These are phyloP conservation scores for Leptomonas pyrrhocoris DNA, from an alignment of 208 protist genomes.

Conservation along the genomic window DNA sequence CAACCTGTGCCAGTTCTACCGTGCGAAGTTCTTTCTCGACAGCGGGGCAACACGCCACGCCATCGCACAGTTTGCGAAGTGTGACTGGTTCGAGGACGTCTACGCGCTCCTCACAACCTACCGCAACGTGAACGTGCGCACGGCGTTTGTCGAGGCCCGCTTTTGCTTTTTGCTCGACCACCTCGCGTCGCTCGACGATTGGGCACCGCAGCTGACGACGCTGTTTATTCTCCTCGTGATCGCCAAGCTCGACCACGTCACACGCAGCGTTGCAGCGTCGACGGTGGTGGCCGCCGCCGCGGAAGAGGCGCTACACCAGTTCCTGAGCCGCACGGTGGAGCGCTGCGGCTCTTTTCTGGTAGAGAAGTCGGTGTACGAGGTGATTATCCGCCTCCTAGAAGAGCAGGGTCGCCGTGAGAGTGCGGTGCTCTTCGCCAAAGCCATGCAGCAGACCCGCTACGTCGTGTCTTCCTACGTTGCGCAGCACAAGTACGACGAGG, in stretches of 20 bases:
- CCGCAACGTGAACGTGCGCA: slow-evolving; percentile 31
- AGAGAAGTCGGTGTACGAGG: slow-evolving; percentile 41
- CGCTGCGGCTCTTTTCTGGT: slow-evolving; percentile 41
- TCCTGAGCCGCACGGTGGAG: slow-evolving; percentile 37
- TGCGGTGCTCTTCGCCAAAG: slow-evolving; percentile 79
- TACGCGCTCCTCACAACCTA: slow-evolving; percentile 46
- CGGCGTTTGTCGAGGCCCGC: slow-evolving; percentile 56
- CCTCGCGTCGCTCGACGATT: slow-evolving; percentile 18
- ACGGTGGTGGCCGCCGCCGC: not conserved
- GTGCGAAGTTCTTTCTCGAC: slow-evolving; percentile 61
- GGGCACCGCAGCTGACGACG: slow-evolving; percentile 28
- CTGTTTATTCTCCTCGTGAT: slow-evolving; percentile 22
- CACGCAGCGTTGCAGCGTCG: slow-evolving; percentile 11
- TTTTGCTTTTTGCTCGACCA: slow-evolving; percentile 34
- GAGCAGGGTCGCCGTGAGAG: slow-evolving; percentile 84
- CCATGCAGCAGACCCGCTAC: slow-evolving; percentile 77
- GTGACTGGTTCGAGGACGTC: slow-evolving; percentile 70
- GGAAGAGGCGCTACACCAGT: slow-evolving; percentile 27
- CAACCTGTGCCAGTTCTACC: slow-evolving; percentile 43
- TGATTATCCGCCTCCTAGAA: slow-evolving; percentile 73
- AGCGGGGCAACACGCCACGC: slow-evolving; percentile 37
- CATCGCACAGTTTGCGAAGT: slow-evolving; percentile 57
- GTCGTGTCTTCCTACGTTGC: slow-evolving; percentile 52
- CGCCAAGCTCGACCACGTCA: slow-evolving; percentile 23
- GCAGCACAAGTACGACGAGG: slow-evolving; percentile 44